Base-by-base conservation (phyloP, 75 land plant genomes). In the Selaginella tamariscina region DNA sequence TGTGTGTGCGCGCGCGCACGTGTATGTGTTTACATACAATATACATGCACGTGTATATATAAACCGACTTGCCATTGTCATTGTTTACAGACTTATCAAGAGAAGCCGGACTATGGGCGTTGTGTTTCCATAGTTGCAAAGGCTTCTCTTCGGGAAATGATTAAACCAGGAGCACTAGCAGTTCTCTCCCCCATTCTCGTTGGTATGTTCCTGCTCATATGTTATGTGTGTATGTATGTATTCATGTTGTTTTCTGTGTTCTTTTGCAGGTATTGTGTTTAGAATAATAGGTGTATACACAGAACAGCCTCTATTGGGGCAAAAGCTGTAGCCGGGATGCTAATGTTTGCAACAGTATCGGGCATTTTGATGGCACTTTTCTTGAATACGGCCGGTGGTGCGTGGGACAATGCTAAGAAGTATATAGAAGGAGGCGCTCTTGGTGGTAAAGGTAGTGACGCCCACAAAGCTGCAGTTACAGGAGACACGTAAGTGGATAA, bases 401-500 rank as follows among this genome's bases (percentile, higher is more conserved):
- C 99, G 8, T 95, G 99, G 99, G 99, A 95, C 70, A 95, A 95
- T 75, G 99, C 99, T 8, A 95, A 95, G 78, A 95, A 95, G 72
- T 95, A 72, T 65, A 90, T 95, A 55, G 99, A 95, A 69, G 90
- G 97, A 33, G 99, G 99, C 68, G 99, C 97, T 54, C 82, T 85
- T 70, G 99, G 99, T 56, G 99, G 99, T 55, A 95, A 95, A 75
- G 99, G 99, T 5, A 95, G 99, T 77, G 97, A 87, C 21, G 82
- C 79, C 65, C 99, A 95, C 55, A 95, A 95, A 76, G 99, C 99
- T 28, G 99, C 99, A 24, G 73, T 95, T 21, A 95, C 99, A 21
- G 99, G 99, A 62, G 99, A 95, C 56, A 95, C 99, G 99, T 95
- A 82, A 90, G 99, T 87, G n/a, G 26, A n/a, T n/a, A n/a, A n/a